These are phyloP conservation scores for Corniculantispora saksenae DNA, from an alignment of 2,329 filamentous ascomycete species.

Conservation along the genomic window DNA sequence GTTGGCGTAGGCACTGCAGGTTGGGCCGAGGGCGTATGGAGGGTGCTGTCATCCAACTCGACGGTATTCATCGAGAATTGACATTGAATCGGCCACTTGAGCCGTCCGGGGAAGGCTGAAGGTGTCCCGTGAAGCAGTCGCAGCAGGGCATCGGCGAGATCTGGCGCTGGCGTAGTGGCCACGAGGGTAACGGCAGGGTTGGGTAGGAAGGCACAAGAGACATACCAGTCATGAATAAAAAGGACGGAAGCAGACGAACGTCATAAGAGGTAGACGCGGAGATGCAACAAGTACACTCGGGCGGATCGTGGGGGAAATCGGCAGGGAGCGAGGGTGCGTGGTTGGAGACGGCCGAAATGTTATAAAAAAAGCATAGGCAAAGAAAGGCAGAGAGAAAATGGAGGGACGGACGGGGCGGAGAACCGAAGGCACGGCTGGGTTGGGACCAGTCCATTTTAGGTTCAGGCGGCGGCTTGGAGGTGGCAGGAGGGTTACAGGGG, in stretches of 20 bases:
- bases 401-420: slow-evolving; percentile 30
- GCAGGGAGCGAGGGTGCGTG: slow-evolving; percentile 33
- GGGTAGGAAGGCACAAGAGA: slow-evolving; percentile 33
- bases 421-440: slow-evolving; percentile 31
- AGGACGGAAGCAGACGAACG: slow-evolving; percentile 38
- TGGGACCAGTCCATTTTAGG: slow-evolving; percentile 28
- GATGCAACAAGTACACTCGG: not conserved
- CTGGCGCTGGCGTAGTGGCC: slow-evolving; percentile 31
- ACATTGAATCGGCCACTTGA: not conserved
- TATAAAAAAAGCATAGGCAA: slow-evolving; percentile 38
- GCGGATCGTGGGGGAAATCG: slow-evolving; percentile 14
- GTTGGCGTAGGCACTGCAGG: not conserved
- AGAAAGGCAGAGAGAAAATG: slow-evolving; percentile 37
- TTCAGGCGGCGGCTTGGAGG: not conserved
- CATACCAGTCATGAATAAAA: slow-evolving; percentile 55
- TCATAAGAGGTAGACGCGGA: slow-evolving; percentile 27
- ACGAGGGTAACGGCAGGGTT: slow-evolving; percentile 19
- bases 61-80: slow-evolving; percentile 12
- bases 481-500: slow-evolving; percentile 11
- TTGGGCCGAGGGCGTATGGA: not conserved
- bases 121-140: not conserved
- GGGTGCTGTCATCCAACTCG: not conserved
- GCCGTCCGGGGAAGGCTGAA: not conserved
- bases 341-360: slow-evolving; percentile 36
- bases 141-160: slow-evolving; percentile 1